A percentile compares a stretch with the other conserved stretches of the same genome.
phyloP scores from a whole-genome alignment of 331 rosid genomes.

The Pyrus hybrid region DNA sequence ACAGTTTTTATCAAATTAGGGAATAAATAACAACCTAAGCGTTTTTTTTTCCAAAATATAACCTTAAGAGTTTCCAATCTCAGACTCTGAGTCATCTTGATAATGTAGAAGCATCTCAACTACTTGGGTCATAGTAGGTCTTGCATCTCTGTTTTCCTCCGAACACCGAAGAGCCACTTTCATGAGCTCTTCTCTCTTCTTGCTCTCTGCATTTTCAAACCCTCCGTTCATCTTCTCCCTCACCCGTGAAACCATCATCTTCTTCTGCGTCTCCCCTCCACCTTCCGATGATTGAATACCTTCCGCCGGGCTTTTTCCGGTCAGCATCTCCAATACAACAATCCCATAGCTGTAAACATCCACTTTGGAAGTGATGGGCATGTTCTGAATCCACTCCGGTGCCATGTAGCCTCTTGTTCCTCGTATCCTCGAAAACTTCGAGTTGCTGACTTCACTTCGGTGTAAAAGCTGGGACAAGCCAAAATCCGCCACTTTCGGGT shows the following conservation, averaged over 20 bases:
- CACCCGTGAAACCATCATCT: constrained; percentile 29
- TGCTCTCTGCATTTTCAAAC: not conserved
- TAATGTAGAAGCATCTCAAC: too few relatives aligned
- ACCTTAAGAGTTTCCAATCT: too few relatives aligned
- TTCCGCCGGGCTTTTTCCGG: not conserved
- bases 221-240: not conserved
- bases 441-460: constrained; percentile 23
- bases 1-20: too few relatives aligned
- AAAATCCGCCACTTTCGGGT: constrained; percentile 56
- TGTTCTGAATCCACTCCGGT: constrained; percentile 66
- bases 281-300: not conserved
- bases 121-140: constrained; percentile 49
- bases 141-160: constrained; percentile 39
- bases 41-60: too few relatives aligned
- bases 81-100: too few relatives aligned
- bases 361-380: constrained; percentile 51
- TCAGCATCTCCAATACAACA: constrained; percentile 46
- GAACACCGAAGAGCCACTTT: constrained; percentile 42
- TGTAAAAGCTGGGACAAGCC: constrained; percentile 47
- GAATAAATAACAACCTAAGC: too few relatives aligned
- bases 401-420: constrained; percentile 72
- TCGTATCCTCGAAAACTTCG: constrained; percentile 43
- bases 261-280: constrained; percentile 17
- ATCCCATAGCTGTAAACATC: constrained; percentile 61
- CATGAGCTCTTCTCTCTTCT: constrained; percentile 18